These are phyloP conservation scores for Tetrahymena borealis DNA, from an alignment of 73 alveolate species.

Conservation along the genomic window DNA sequence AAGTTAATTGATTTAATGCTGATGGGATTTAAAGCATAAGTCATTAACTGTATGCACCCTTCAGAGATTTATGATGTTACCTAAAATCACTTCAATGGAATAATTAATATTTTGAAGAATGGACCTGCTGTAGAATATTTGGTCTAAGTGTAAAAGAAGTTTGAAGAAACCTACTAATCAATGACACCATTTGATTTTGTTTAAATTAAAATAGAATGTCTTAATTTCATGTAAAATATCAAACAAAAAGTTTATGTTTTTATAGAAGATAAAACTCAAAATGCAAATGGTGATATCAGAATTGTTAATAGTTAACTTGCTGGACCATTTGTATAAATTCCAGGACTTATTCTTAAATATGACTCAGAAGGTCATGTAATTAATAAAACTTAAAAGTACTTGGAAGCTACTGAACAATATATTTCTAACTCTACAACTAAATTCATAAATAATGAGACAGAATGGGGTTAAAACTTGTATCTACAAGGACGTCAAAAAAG, in stretches of 20 bases:
- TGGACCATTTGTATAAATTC: neutral
- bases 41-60: conserved; percentile 45
- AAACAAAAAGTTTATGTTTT: conserved; percentile 55
- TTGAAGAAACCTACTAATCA: conserved; percentile 37
- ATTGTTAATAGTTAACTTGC: neutral
- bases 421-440: neutral
- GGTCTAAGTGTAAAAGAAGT: conserved; percentile 5
- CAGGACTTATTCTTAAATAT: neutral
- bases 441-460: neutral
- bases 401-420: neutral
- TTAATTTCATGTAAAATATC: conserved; percentile 50
- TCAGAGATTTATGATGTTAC: conserved; percentile 57
- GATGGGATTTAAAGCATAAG: conserved; percentile 52
- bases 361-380: neutral
- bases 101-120: conserved; percentile 36
- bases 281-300: neutral
- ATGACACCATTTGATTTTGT: conserved; percentile 48
- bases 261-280: conserved; percentile 50
- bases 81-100: conserved; percentile 44
- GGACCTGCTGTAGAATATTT: conserved; percentile 20
- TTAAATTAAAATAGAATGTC: conserved; percentile 45
- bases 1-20: conserved; percentile 56
- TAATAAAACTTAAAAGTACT: neutral
- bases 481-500: neutral
- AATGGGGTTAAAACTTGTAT: neutral